Conservation (phyloP, 2,329 filamentous ascomycete species). For the Penicillium expansum region DNA sequence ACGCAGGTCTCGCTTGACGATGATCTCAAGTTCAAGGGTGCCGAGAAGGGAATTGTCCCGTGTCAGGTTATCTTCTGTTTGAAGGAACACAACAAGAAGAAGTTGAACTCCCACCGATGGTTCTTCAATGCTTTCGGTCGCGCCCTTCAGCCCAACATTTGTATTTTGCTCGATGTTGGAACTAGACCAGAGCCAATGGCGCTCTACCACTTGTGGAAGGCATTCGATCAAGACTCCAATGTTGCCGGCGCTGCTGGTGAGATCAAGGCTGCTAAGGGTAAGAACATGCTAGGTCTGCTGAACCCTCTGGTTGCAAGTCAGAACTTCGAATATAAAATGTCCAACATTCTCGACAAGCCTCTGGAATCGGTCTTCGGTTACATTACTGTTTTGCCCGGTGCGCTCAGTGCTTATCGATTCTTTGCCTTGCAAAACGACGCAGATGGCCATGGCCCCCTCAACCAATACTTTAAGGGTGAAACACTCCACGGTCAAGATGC, state of each 20-base stretch:
- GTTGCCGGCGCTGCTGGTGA: slow-evolving; percentile 96
- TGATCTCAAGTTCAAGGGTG: slow-evolving; percentile 97
- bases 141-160: slow-evolving; percentile 90
- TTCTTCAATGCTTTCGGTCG: slow-evolving; percentile 98
- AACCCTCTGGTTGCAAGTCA: slow-evolving; percentile 96
- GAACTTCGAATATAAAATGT: slow-evolving; percentile 99
- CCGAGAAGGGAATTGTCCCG: slow-evolving; percentile 97
- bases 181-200: slow-evolving; percentile 86
- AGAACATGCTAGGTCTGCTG: slow-evolving; percentile 74
- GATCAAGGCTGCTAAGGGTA: slow-evolving; percentile 95
- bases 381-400: slow-evolving; percentile 93
- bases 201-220: slow-evolving; percentile 98
- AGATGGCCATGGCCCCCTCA: slow-evolving; percentile 89
- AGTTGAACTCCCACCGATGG: slow-evolving; percentile 97
- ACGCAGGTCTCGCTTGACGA: slow-evolving; percentile 95
- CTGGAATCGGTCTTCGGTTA: slow-evolving; percentile 97
- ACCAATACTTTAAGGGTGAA: slow-evolving; percentile 99
- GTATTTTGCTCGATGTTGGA: slow-evolving; percentile 93
- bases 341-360: slow-evolving; percentile 96
- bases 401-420: slow-evolving; percentile 91
- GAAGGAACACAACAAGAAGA: slow-evolving; percentile 96
- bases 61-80: slow-evolving; percentile 98
- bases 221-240: slow-evolving; percentile 95
- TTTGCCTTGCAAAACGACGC: slow-evolving; percentile 95
- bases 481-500: slow-evolving; percentile 94